phyloP scores from a whole-genome alignment of 225 moss, liverwort and hornwort genomes.

The Thuidium tamariscinum region DNA sequence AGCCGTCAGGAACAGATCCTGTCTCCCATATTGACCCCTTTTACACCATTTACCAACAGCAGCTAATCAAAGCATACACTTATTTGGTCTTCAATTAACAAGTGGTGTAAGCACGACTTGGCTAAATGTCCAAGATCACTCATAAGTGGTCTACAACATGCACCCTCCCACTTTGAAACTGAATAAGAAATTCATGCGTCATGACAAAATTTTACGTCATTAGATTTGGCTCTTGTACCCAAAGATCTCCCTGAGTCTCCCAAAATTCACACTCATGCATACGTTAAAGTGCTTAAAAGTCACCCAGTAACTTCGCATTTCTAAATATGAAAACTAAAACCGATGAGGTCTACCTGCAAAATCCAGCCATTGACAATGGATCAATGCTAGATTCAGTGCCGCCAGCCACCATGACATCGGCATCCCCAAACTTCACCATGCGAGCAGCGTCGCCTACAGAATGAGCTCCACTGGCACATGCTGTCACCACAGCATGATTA shows the following conservation, averaged over 20 bases:
- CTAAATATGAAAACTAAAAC: neutral
- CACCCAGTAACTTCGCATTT: no score
- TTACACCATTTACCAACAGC: neutral
- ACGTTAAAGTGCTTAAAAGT: neutral
- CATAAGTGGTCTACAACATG: neutral
- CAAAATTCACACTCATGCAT: neutral
- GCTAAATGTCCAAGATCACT: neutral
- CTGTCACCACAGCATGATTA: conserved; percentile 97
- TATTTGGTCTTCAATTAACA: neutral
- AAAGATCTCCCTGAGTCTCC: neutral
- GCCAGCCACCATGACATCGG: conserved; percentile 98
- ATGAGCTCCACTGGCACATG: conserved; percentile 98
- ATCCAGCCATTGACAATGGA: conserved; percentile 84
- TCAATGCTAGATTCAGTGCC: conserved; percentile 91
- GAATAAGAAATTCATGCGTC: neutral
- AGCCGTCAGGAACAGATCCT: neutral
- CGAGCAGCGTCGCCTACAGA: conserved; percentile 89
- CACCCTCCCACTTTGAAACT: neutral
- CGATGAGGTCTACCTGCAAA: conserved; percentile 56
- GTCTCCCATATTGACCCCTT: neutral
- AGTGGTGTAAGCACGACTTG: neutral
- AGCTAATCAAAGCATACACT: neutral
- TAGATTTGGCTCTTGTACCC: neutral
- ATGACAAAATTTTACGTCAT: neutral
- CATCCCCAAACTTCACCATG: conserved; percentile 96